phyloP scores from a whole-genome alignment of 768 basidiomycete genomes.

The Cystofilobasidium ferigula region DNA sequence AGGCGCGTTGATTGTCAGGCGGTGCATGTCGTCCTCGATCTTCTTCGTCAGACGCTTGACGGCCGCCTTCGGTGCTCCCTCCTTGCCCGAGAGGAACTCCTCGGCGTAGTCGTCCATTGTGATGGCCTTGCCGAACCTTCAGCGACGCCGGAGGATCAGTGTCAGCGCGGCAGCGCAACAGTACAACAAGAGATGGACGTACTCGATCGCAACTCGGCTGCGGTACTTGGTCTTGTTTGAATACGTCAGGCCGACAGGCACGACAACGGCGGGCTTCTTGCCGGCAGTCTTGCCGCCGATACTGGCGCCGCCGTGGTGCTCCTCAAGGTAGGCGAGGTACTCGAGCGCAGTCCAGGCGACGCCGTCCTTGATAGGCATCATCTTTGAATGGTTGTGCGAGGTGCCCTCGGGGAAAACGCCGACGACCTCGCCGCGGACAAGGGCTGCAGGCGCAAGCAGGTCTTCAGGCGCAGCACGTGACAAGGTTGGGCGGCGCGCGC shows the following conservation, averaged over 20 bases:
- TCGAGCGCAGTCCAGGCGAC: constrained; percentile 91
- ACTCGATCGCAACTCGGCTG: constrained; percentile 57
- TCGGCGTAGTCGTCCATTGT: constrained; percentile 59
- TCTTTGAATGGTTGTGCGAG: constrained; percentile 75
- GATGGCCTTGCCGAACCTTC: constrained; percentile 74
- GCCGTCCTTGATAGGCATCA: constrained; percentile 79
- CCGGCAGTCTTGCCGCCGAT: constrained; percentile 40
- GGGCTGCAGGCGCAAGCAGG: constrained; percentile 38
- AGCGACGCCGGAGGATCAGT: constrained; percentile 13
- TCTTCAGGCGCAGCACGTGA: background rate
- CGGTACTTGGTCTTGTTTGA: constrained; percentile 93
- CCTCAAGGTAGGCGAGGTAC: constrained; percentile 63
- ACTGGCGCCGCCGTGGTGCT: constrained; percentile 28
- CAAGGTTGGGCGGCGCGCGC: constrained; percentile 1
- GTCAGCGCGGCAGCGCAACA: constrained; percentile 27
- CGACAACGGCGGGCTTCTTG: constrained; percentile 41
- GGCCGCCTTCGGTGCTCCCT: constrained; percentile 56
- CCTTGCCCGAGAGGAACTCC: constrained; percentile 60
- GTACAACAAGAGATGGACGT: constrained; percentile 20
- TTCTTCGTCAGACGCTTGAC: constrained; percentile 73
- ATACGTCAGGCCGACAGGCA: constrained; percentile 84
- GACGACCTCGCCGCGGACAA: constrained; percentile 67
- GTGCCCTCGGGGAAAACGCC: constrained; percentile 81
- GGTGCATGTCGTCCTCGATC: constrained; percentile 59
- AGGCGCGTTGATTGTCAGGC: constrained; percentile 77